Base-by-base conservation (phyloP, 192 early-diverging fungal genomes). In the Podila clonocystis region DNA sequence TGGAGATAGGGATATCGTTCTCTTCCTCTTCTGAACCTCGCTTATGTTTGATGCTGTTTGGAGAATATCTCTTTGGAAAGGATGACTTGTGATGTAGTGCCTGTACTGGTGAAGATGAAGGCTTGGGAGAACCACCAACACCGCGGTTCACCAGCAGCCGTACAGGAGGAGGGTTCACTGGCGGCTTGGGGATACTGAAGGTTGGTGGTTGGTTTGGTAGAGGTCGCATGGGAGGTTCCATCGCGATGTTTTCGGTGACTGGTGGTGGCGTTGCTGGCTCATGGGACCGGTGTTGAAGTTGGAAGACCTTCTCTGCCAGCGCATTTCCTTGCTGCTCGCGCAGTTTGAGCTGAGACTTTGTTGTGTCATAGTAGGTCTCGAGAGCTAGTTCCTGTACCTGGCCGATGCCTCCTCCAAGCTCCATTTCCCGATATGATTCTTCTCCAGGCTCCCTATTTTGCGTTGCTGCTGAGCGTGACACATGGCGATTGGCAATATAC, bases 361-460 rank as follows among this genome's bases (percentile, higher is more conserved):
- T 80, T 5, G 77, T 80, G 50, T 80, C 77, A 13, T 52, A 73
- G 38, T 80, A 80, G 5, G 77, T 80, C 62, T 80, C 77, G 24
- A 73, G 33, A 19, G 71, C 65, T 5, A 80, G 26, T 33, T 73
- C 77, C 55, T 80, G 65, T 31, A 79, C 26, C 2, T 30, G 31
- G 19, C 24, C 41, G 2, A 64, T 59, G 1, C 65, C 26, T 12
- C 63, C 70, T 50, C 55, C 65, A 1, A 79, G 15, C 20, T 70
- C 15, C 19, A 79, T 8, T 30, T 71, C 70, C 15, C 59, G 65
- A 19, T 72, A 72, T 5, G 65, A 58, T 8, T 55, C 52, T 2
- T 55, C 52, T 22, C 26, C 52, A 55, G 50, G 6, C 30, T 79
- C 75, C 2, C 65, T 72, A 26, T 55, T 45, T 26, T 49, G 65